A percentile compares a stretch with the other conserved stretches of the same genome.
phyloP scores from a whole-genome alignment of 2,329 filamentous ascomycete species.

The Dothiorella sarmentorum region DNA sequence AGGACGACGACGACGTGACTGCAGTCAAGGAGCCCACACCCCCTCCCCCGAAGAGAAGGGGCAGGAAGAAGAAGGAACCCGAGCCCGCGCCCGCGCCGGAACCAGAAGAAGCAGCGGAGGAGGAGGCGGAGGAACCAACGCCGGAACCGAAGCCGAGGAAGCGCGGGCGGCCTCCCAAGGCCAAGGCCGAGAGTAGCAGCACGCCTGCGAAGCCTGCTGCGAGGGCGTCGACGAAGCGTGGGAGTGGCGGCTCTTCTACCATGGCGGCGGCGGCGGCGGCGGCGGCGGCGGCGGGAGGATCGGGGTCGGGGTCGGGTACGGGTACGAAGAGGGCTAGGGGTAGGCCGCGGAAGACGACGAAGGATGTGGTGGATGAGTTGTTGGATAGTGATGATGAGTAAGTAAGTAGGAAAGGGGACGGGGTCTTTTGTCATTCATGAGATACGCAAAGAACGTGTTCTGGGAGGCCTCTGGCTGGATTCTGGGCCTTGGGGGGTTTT shows the following conservation, averaged over 20 bases:
- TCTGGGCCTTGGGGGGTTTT: too few relatives aligned
- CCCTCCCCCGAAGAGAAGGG: not conserved
- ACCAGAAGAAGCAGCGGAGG: not conserved
- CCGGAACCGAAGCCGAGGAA: not conserved
- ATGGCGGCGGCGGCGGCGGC: not conserved
- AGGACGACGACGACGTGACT: slow-evolving; percentile 18
- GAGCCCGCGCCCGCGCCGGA: not conserved
- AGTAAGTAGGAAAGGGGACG: too few relatives aligned
- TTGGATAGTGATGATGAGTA: slow-evolving; percentile 15
- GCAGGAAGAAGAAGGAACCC: slow-evolving; percentile 2
- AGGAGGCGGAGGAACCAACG: not conserved
- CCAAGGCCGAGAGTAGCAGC: not conserved
- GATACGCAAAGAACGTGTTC: too few relatives aligned
- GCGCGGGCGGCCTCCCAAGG: not conserved
- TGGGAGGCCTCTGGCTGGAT: too few relatives aligned
- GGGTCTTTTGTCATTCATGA: too few relatives aligned
- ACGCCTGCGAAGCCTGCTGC: not conserved
- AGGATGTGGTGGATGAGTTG: slow-evolving; percentile 17
- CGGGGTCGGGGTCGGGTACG: not conserved
- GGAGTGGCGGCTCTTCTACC: too few relatives aligned
- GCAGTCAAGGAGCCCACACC: slow-evolving; percentile 3
- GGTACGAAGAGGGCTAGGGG: not conserved
- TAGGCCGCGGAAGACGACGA: slow-evolving; percentile 7
- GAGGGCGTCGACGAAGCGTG: not conserved
- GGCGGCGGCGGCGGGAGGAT: not conserved